Evolutionary conservation across 345 rosid genomes (phyloP).

Genomic region (Brassica juncea): DNA sequence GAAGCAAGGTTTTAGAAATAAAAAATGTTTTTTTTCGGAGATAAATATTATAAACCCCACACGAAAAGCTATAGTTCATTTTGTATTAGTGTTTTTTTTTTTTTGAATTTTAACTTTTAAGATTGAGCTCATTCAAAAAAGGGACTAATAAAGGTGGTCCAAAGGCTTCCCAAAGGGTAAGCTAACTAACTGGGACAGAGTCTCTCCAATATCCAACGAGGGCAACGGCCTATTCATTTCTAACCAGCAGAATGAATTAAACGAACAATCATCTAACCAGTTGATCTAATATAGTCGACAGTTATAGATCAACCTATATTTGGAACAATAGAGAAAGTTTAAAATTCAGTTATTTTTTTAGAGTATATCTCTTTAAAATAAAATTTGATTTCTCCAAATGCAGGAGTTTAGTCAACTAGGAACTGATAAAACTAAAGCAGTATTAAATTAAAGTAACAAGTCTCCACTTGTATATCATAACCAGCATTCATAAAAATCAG

Average conservation of each 20-base stretch:
- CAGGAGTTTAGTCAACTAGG: neutral
- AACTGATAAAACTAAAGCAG: neutral
- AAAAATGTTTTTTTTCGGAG: too few relatives aligned
- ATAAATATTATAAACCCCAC: neutral
- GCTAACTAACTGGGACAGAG: neutral
- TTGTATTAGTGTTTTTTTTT: neutral
- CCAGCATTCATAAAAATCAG: too few relatives aligned
- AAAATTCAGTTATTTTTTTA: neutral
- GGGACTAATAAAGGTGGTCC: neutral
- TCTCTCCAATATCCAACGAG: neutral
- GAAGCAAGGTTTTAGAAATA: neutral
- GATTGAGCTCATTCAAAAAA: neutral
- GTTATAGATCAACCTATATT: neutral
- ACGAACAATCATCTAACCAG: neutral
- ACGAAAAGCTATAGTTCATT: neutral
- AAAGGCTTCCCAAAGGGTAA: constrained; percentile 10
- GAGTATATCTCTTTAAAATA: neutral
- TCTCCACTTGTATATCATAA: neutral
- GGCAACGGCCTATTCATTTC: neutral
- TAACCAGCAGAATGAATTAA: neutral
- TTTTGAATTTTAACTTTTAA: constrained; percentile 20
- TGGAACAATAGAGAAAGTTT: neutral
- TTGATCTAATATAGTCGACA: neutral
- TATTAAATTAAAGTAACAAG: neutral
- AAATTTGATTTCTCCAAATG: neutral